Evolutionary conservation across 2,329 filamentous ascomycete species (phyloP), one percentile per base, ranked within the genome.

Genomic region (Macrophomina phaseolina): DNA sequence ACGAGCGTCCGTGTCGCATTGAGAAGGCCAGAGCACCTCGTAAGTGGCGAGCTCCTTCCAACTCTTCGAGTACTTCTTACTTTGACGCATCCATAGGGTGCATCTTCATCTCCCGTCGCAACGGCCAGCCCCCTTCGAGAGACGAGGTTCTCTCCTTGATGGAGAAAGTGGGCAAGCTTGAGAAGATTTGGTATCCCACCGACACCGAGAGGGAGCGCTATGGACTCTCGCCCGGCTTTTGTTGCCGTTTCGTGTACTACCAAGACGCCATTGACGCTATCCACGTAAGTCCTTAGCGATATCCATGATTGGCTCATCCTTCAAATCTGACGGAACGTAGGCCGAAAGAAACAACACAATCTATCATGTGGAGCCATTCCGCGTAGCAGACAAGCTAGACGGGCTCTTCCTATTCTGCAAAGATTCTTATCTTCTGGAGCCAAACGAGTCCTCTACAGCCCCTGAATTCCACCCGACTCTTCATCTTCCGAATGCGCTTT

Each of bases 91-190:
- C 12, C 8, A n/a, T 6, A 66, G 64, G 64, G 11, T 62, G 36
- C 40, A 30, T 67, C 16, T 67, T 63, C 49, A 48, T 67, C 30
- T 67, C 46, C 14, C 65, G 65, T 12, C 56, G 65, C n/a, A 56
- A 67, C 23, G 65, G 65, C 5, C 16, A 7, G 38, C n/a, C 38
- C 12, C 56, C 56, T 7, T 36, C 65, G 2, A 30, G 38, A 38
- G 30, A 34, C 6, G 65, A 67, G 9, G 49, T 67, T n/a, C 2
- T 38, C 7, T 8, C n/a, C 11, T 58, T 67, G 9, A 18, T 63
- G 2, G 11, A 5, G 7, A 48, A 14, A 11, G 16, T 36, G 6
- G 65, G 65, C n/a, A 38, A 67, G n/a, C 5, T 63, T 18, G 65
- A 67, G 4, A 67, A 63, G 65, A 46, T 53, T 3, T 67, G 65